A percentile compares a stretch with the other conserved stretches of the same genome.
Conservation (phyloP, 768 basidiomycete species). For the Lentinula boryana region DNA sequence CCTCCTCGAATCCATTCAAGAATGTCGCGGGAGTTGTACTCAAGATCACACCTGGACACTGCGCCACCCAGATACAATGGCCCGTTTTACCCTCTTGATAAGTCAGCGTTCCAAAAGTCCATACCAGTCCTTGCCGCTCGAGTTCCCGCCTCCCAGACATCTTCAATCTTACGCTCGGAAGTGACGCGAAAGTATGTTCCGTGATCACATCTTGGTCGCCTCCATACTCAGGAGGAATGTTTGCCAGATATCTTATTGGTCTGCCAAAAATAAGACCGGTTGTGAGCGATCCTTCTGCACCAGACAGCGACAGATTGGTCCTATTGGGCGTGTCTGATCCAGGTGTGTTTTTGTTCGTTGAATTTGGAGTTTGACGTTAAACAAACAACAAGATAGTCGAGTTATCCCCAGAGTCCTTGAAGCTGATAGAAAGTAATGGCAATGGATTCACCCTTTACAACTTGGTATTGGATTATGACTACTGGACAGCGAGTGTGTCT, state of each 20-base stretch:
- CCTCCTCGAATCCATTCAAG: not conserved
- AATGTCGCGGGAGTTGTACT: constrained; percentile 2
- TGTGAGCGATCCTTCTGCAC: constrained; percentile 40
- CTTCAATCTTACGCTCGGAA: constrained; percentile 48
- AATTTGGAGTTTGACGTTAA: constrained; percentile 6
- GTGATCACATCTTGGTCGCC: not conserved
- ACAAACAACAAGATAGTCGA: constrained; percentile 56
- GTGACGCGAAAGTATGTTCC: constrained; percentile 52
- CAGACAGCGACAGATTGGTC: constrained; percentile 51
- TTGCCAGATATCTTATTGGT: constrained; percentile 54
- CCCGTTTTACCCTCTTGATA: constrained; percentile 51
- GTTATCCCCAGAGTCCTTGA: constrained; percentile 47
- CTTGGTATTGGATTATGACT: constrained; percentile 71
- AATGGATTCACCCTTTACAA: constrained; percentile 52
- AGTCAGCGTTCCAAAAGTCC: constrained; percentile 54
- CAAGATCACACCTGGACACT: constrained; percentile 13
- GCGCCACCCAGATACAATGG: constrained; percentile 44
- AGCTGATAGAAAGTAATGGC: constrained; percentile 51
- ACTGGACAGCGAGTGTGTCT: constrained; percentile 77
- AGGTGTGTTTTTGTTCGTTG: constrained; percentile 33
- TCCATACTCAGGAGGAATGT: not conserved
- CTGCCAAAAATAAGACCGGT: constrained; percentile 65
- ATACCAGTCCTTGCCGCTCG: constrained; percentile 66
- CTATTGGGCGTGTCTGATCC: constrained; percentile 55
- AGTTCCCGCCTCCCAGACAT: constrained; percentile 51